phyloP scores from a whole-genome alignment of 768 basidiomycete species.

The Lyophyllum semitale region DNA sequence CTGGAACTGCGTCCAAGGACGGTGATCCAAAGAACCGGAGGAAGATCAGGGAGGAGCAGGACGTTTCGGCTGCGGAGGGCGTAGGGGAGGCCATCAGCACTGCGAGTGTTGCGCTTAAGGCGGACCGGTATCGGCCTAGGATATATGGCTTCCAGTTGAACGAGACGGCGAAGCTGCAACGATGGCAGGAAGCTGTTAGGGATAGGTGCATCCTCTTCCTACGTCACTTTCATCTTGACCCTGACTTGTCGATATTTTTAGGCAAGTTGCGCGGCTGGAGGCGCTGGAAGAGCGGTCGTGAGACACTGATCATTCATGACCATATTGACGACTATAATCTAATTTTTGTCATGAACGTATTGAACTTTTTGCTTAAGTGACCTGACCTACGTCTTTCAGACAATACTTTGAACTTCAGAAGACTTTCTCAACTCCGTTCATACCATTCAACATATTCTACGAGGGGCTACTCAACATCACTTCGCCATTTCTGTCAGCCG shows the following conservation, averaged over 20 bases:
- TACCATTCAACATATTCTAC: not conserved
- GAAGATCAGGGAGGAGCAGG: conserved; percentile 52
- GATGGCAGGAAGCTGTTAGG: conserved; percentile 94
- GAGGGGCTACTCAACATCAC: too few species aligned
- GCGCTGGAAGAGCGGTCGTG: not conserved
- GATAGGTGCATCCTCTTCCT: conserved; percentile 62
- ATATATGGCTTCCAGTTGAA: conserved; percentile 98
- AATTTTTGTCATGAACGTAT: not conserved
- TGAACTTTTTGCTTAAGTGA: not conserved
- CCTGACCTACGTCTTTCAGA: not conserved
- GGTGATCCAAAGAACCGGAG: conserved; percentile 37
- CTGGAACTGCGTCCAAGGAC: conserved; percentile 25
- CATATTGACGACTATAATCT: not conserved
- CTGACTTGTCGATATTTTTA: not conserved
- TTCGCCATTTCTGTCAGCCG: too few species aligned
- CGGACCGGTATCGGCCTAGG: conserved; percentile 88
- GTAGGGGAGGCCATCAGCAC: conserved; percentile 76
- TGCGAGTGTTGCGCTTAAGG: conserved; percentile 81
- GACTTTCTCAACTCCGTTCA: not conserved
- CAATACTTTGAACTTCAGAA: not conserved
- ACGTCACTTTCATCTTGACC: not conserved
- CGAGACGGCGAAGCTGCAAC: conserved; percentile 88
- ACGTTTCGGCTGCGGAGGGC: conserved; percentile 54
- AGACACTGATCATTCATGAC: not conserved
- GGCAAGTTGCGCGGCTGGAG: conserved; percentile 2